Percentiles rank a stretch among this genome's conserved stretches.
Conservation (phyloP, 1,284 basidiomycete species). For the Ganoderma lingzhi region DNA sequence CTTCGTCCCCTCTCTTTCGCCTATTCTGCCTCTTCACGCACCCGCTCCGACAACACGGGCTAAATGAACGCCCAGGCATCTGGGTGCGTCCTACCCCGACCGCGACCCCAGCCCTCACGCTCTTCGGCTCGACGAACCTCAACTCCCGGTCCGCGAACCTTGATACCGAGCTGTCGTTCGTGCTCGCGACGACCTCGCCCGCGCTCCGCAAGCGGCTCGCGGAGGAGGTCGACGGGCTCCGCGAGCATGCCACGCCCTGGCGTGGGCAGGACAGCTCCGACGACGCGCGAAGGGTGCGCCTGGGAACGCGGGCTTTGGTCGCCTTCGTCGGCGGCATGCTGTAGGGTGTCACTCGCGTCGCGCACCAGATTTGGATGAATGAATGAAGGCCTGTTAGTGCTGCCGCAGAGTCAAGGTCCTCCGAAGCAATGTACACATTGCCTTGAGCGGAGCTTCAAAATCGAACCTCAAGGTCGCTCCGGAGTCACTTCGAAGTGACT, state of each 20-base stretch:
- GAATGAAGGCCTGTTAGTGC: not conserved
- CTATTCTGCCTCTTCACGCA: not conserved
- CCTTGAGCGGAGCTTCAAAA: no score
- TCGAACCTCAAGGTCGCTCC: no score
- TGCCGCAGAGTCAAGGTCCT: no score
- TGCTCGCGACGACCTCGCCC: slow-evolving; percentile 76
- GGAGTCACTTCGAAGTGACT: no score
- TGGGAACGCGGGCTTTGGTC: slow-evolving; percentile 74
- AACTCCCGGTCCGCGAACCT: slow-evolving; percentile 91
- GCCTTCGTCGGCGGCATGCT: slow-evolving; percentile 74
- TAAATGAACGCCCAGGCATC: slow-evolving; percentile 62
- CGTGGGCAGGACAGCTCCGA: slow-evolving; percentile 49
- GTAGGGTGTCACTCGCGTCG: slow-evolving; percentile 34
- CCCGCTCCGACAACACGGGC: slow-evolving; percentile 1
- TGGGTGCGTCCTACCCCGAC: slow-evolving; percentile 77
- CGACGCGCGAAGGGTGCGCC: slow-evolving; percentile 70
- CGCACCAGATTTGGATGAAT: not conserved
- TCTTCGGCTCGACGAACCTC: slow-evolving; percentile 97
- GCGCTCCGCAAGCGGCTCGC: slow-evolving; percentile 49
- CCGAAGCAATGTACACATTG: no score
- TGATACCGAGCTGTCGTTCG: slow-evolving; percentile 93
- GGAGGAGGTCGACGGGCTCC: slow-evolving; percentile 56
- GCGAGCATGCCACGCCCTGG: slow-evolving; percentile 60
- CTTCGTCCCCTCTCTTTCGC: slow-evolving; percentile 17
- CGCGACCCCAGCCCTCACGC: slow-evolving; percentile 74